Conservation (phyloP, 805 yeast genomes). For the Metschnikowia cerradonensis region DNA sequence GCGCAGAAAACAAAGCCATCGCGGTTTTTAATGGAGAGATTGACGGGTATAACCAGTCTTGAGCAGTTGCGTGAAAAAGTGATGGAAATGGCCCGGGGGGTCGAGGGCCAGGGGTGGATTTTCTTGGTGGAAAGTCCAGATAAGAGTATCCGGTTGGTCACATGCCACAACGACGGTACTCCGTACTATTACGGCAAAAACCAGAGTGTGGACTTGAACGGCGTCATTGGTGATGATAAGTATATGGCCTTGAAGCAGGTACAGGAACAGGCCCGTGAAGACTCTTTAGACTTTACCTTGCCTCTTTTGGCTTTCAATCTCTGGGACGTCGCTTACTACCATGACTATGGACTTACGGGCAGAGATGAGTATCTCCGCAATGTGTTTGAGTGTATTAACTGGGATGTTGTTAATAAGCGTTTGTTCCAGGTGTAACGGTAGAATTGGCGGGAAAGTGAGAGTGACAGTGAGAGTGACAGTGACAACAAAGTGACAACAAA, state of each 20-base stretch:
- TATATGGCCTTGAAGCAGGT: constrained; percentile 37
- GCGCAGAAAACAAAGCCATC: constrained; percentile 36
- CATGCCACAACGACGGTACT: constrained; percentile 70
- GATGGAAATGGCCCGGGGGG: constrained; percentile 47
- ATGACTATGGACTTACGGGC: constrained; percentile 80
- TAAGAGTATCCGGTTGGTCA: constrained; percentile 51
- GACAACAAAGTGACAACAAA: no score
- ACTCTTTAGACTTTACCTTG: constrained; percentile 56
- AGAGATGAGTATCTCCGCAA: constrained; percentile 67
- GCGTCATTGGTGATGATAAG: constrained; percentile 57
- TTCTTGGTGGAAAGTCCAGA: constrained; percentile 64
- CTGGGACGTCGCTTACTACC: constrained; percentile 87
- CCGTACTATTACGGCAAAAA: constrained; percentile 68
- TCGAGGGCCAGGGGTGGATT: constrained; percentile 71
- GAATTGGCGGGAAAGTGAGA: background rate
- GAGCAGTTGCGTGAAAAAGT: constrained; percentile 51
- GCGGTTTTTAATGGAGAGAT: constrained; percentile 35
- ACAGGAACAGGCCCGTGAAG: constrained; percentile 40
- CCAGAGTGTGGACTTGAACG: constrained; percentile 73
- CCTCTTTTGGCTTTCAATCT: constrained; percentile 75
- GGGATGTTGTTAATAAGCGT: constrained; percentile 67
- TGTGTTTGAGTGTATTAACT: constrained; percentile 75
- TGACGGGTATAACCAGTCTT: constrained; percentile 35
- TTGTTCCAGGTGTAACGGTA: constrained; percentile 32
- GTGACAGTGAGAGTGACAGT: no score